Evolutionary conservation across 2,329 filamentous ascomycete genomes (phyloP).

Genomic region (Trichoderma arundinaceum): DNA sequence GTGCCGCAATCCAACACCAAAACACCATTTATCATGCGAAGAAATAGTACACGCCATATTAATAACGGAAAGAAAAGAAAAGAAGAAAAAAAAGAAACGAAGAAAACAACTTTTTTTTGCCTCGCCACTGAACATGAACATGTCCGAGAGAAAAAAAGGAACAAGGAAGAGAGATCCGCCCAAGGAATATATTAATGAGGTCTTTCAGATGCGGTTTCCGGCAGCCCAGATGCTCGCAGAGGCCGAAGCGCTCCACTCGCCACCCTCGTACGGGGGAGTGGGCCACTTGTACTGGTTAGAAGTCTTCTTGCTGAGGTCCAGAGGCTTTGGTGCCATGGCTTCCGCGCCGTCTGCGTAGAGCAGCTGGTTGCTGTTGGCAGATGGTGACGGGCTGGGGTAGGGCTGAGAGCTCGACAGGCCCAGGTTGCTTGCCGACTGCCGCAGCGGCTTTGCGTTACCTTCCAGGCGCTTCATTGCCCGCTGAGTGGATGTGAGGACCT

Average conservation of each 20-base stretch:
- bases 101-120: constrained; percentile 33
- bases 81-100: constrained; percentile 5
- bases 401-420: constrained; percentile 57
- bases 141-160: constrained; percentile 32
- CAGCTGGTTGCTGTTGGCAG: constrained; percentile 79
- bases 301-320: constrained; percentile 68
- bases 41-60: constrained; percentile 31
- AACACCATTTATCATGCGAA: constrained; percentile 35
- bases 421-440: constrained; percentile 69
- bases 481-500: constrained; percentile 79
- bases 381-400: constrained; percentile 73
- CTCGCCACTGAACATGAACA: constrained; percentile 36
- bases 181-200: constrained; percentile 9
- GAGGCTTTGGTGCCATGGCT: constrained; percentile 69
- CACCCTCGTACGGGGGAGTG: constrained; percentile 92
- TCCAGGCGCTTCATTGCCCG: constrained; percentile 75
- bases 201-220: constrained; percentile 63
- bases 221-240: constrained; percentile 81
- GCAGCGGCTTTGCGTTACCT: constrained; percentile 48
- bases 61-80: neutral
- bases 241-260: constrained; percentile 85
- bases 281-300: constrained; percentile 76
- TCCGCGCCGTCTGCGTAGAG: constrained; percentile 72
- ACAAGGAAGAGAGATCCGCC: neutral
- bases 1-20: constrained; percentile 34